phyloP scores from a whole-genome alignment of 2,329 filamentous ascomycete species.

The Fusarium sp. region DNA sequence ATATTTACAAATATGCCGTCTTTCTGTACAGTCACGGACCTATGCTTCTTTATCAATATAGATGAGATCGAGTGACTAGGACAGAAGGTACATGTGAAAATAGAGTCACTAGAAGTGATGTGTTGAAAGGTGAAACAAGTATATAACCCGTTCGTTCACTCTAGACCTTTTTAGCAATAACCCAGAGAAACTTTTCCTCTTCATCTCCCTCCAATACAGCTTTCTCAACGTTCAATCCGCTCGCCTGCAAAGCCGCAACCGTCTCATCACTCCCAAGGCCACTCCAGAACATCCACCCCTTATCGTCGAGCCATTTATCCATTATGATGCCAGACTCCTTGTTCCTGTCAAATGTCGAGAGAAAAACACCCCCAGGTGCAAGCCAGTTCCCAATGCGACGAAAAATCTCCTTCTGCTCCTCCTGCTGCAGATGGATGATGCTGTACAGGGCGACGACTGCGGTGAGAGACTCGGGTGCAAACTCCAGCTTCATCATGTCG shows the following conservation, averaged over 20 bases:
- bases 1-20: too few relatives aligned
- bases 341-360: constrained; percentile 8
- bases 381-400: constrained; percentile 7
- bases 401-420: constrained; percentile 21
- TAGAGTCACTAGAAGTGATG: background rate
- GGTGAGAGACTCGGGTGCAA: constrained; percentile 1
- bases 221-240: background rate
- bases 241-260: background rate
- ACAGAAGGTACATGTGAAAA: background rate
- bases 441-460: constrained; percentile 23
- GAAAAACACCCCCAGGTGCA: constrained; percentile 2
- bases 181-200: constrained; percentile 11
- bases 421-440: constrained; percentile 18
- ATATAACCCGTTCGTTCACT: too few relatives aligned
- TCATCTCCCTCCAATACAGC: background rate
- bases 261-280: background rate
- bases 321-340: background rate
- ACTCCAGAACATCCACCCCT: constrained; percentile 35
- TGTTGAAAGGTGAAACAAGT: background rate
- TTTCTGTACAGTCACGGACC: too few relatives aligned
- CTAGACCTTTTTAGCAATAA: constrained; percentile 2
- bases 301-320: constrained; percentile 3
- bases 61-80: too few relatives aligned
- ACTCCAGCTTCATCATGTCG: constrained; percentile 26
- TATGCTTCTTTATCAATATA: too few relatives aligned